Evolutionary conservation across 1,139 yeast species (phyloP).

Genomic region (Blastobotrys ciferrii): DNA sequence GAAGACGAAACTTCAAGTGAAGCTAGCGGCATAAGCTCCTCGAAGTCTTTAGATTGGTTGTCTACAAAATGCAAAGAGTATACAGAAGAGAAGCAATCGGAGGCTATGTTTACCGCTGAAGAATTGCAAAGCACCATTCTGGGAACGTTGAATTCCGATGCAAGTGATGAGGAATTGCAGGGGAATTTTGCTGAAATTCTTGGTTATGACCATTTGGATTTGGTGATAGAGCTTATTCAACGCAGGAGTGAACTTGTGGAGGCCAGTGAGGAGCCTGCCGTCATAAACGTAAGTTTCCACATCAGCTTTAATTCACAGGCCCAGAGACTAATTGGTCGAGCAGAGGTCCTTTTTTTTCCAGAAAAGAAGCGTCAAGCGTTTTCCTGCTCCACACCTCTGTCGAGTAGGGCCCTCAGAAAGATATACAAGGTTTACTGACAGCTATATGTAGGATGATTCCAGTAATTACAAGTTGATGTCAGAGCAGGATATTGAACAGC

Average conservation of each 20-base stretch:
- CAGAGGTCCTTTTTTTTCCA: too few species aligned
- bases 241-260: constrained; percentile 38
- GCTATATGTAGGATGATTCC: constrained; percentile 9
- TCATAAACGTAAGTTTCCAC: constrained; percentile 7
- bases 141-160: constrained; percentile 35
- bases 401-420: too few species aligned
- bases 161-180: constrained; percentile 62
- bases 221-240: constrained; percentile 65
- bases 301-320: neutral
- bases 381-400: too few species aligned
- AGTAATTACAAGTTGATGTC: constrained; percentile 41
- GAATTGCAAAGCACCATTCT: constrained; percentile 29
- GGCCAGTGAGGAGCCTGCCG: constrained; percentile 26
- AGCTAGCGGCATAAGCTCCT: neutral
- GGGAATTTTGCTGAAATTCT: constrained; percentile 69
- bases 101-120: constrained; percentile 13
- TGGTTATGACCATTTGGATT: constrained; percentile 82
- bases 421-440: neutral
- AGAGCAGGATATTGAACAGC: constrained; percentile 56
- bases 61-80: constrained; percentile 4
- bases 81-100: constrained; percentile 9
- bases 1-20: constrained; percentile 13
- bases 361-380: constrained; percentile 8
- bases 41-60: neutral
- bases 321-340: neutral